Conservation (phyloP, 2,329 filamentous ascomycete species). For the Ilyonectria sp. region DNA sequence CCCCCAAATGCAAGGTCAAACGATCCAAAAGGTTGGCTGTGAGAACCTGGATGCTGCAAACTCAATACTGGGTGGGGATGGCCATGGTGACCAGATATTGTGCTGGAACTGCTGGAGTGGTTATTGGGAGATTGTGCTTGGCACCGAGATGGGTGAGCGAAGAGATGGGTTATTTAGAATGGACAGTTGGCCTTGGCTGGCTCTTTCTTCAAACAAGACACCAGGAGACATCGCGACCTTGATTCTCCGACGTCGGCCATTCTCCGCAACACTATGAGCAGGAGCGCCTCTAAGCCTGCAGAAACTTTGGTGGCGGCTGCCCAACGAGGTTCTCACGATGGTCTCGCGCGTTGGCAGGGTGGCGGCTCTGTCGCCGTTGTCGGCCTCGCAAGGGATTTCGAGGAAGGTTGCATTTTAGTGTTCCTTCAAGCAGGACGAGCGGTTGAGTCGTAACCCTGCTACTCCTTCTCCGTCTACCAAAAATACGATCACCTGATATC, state of each 20-base stretch:
- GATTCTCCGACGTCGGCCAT: neutral
- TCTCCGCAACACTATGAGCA: neutral
- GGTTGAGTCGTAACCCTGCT: neutral
- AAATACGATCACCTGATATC: neutral
- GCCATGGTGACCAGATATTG: neutral
- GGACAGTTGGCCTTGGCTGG: neutral
- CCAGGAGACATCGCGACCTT: neutral
- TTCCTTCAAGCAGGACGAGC: neutral
- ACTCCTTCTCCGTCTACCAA: neutral
- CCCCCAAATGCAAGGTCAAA: neutral
- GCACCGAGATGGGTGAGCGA: neutral
- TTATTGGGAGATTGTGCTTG: neutral
- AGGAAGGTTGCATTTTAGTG: neutral
- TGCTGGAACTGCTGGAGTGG: neutral
- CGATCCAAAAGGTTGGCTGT: neutral
- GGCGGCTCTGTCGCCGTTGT: neutral
- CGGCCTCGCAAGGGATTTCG: neutral
- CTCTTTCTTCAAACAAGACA: neutral
- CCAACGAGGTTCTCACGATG: conserved; percentile 2
- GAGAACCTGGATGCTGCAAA: neutral
- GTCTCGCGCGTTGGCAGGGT: neutral
- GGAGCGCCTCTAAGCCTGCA: neutral
- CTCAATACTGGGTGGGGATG: neutral
- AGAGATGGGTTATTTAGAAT: neutral
- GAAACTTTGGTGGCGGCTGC: neutral